phyloP scores from a whole-genome alignment of 495 filamentous ascomycete genomes.

The Hypoxylon intermedium region DNA sequence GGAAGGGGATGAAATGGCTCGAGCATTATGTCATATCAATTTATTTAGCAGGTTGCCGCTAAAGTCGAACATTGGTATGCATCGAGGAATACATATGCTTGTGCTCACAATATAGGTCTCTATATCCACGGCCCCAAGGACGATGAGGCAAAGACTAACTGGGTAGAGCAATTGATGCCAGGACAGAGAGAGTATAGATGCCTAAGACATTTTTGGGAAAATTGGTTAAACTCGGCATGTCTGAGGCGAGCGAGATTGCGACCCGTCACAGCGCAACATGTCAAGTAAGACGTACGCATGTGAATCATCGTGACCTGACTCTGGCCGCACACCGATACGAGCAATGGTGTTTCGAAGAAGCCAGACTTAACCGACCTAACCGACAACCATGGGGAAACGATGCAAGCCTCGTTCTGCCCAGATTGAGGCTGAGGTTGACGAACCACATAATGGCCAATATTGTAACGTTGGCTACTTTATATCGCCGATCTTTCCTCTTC shows the following conservation, averaged over 20 bases:
- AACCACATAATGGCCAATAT: conserved; percentile 34
- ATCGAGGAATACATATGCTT: no score
- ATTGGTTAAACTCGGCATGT: background rate
- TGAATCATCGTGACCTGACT: conserved; percentile 27
- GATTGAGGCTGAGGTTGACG: conserved; percentile 38
- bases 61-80: background rate
- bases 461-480: conserved; percentile 34
- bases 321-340: conserved; percentile 22
- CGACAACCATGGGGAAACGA: conserved; percentile 13
- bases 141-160: no score
- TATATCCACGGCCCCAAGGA: background rate
- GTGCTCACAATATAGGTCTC: background rate
- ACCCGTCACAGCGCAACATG: conserved; percentile 3
- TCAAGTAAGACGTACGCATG: background rate
- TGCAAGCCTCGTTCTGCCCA: conserved; percentile 33
- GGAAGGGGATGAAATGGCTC: background rate
- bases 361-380: conserved; percentile 6
- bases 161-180: no score
- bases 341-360: conserved; percentile 26
- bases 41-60: no score
- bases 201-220: conserved; percentile 22
- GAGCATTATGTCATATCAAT: no score
- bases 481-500: conserved; percentile 33
- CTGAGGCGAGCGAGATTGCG: background rate
- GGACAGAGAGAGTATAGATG: conserved; percentile 4